Evolutionary conservation across 2,329 filamentous ascomycete genomes (phyloP).

Genomic region (Moelleriella libera): DNA sequence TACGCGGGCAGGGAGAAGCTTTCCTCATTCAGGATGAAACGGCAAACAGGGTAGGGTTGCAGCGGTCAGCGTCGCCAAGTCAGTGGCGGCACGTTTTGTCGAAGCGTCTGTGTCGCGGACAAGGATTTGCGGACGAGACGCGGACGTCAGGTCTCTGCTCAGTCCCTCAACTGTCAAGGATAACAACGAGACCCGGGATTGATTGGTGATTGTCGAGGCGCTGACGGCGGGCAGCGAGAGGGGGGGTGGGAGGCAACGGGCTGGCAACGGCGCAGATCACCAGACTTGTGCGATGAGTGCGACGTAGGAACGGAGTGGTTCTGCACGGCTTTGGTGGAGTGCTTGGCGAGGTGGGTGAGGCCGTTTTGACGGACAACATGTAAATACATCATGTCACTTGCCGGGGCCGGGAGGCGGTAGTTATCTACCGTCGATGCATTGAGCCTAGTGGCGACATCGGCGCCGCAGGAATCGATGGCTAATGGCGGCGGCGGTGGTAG

Average conservation of each 20-base stretch:
- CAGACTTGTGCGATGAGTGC: background rate
- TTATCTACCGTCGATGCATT: background rate
- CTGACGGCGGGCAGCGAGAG: background rate
- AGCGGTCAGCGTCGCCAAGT: slow-evolving; percentile 5
- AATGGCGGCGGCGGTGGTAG: no score
- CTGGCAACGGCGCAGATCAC: background rate
- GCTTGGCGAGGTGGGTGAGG: slow-evolving; percentile 1
- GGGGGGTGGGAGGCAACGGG: background rate
- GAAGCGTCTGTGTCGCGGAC: slow-evolving; percentile 3
- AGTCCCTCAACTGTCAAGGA: background rate
- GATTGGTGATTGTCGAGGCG: background rate
- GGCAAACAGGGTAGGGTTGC: slow-evolving; percentile 10
- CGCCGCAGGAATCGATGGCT: slow-evolving; percentile 1
- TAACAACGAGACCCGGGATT: background rate
- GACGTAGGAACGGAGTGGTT: background rate
- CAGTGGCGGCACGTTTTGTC: background rate
- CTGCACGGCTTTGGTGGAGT: background rate
- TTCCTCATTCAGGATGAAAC: slow-evolving; percentile 10
- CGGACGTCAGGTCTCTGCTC: background rate
- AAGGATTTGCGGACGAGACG: background rate
- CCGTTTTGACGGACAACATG: background rate
- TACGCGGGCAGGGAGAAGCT: slow-evolving; percentile 5
- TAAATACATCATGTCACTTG: background rate
- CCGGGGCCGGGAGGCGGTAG: background rate
- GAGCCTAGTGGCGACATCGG: slow-evolving; percentile 1